Evolutionary conservation across 768 basidiomycete genomes (phyloP).

Genomic region (Cystobasidiopsis lactophilus): DNA sequence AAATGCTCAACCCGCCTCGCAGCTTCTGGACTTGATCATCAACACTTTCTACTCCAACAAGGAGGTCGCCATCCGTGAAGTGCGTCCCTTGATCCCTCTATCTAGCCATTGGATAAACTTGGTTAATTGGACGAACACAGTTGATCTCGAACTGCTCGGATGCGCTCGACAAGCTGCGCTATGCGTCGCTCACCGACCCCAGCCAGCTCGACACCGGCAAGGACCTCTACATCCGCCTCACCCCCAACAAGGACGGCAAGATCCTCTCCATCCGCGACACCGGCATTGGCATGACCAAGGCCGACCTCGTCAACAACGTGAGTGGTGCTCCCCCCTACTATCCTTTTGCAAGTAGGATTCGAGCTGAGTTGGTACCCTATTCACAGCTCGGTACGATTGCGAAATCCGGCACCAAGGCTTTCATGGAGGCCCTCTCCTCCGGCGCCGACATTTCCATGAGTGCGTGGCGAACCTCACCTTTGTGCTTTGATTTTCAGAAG

Average conservation of each 20-base stretch:
- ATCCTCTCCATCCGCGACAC: conserved; percentile 73
- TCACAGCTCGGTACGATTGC: conserved; percentile 26
- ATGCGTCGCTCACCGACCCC: conserved; percentile 83
- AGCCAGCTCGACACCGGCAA: conserved; percentile 68
- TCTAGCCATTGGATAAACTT: neutral
- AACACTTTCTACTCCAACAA: conserved; percentile 99
- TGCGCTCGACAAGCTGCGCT: conserved; percentile 98
- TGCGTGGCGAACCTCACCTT: conserved; percentile 31
- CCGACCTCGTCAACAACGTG: conserved; percentile 95
- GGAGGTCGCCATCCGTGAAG: conserved; percentile 99
- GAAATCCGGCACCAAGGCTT: conserved; percentile 47
- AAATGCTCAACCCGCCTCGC: too few species aligned
- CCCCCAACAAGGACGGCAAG: conserved; percentile 89
- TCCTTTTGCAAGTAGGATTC: neutral
- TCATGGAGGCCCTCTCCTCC: conserved; percentile 83
- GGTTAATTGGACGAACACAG: too few species aligned
- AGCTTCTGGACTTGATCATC: conserved; percentile 95
- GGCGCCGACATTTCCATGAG: conserved; percentile 55
- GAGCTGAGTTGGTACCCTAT: neutral
- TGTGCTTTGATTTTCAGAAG: neutral
- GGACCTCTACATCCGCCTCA: conserved; percentile 85
- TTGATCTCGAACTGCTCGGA: conserved; percentile 75
- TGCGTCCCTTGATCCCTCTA: conserved; percentile 36
- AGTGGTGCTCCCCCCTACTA: conserved; percentile 28
- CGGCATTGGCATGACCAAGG: conserved; percentile 99